Evolutionary conservation across 164 flowering plant species (phyloP), one percentile per base, ranked within the genome.

Genomic region (Cinnamomum chago): DNA sequence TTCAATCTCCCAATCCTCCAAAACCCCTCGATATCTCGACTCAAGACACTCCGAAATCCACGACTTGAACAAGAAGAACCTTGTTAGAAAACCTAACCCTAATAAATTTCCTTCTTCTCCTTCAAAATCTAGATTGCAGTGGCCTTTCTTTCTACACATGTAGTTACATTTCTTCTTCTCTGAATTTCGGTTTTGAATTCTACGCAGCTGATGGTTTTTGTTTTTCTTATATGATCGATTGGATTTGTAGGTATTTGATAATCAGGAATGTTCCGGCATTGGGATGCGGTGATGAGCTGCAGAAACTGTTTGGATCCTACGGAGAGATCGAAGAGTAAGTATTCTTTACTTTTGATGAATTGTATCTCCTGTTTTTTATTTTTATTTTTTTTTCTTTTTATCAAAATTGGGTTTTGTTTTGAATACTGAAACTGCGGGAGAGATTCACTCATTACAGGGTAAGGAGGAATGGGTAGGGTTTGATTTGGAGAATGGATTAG

Each of bases 271-370:
- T 93, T 65, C 97, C 98, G 2, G 85, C 97, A 0, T 72, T 95
- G 64, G 97, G 97, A 2, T 93, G 99, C 68, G 92, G 87, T 5
- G 92, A 90, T 75, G 93, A 92, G 79, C 75, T 93, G 77, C 28
- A 67, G 75, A 86, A 88, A 74, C 67, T 90, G 71, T 92, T 95
- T 73, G 82, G 86, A 0, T 76, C 90, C 7, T 90, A 93, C 73
- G 99, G 99, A 73, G 89, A 87, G 70, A 78, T 95, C 65, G 92
- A 92, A 76, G 98, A 93, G 99, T 95, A 76, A 71, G 87, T 71
- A 35, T 47, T 28, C 28, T 55, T 55, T 40, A 0, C 47, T 40
- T 40, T 40, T 40, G 47, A 7, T 40, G 47, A 40, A 40, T 40
- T 9, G 2, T 40, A 40, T 40, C 47, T 40, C 11, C 47, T 7